A percentile compares a stretch with the other conserved stretches of the same genome.
phyloP scores from a whole-genome alignment of 2,329 filamentous ascomycete species.

The Acarospora socialis region DNA sequence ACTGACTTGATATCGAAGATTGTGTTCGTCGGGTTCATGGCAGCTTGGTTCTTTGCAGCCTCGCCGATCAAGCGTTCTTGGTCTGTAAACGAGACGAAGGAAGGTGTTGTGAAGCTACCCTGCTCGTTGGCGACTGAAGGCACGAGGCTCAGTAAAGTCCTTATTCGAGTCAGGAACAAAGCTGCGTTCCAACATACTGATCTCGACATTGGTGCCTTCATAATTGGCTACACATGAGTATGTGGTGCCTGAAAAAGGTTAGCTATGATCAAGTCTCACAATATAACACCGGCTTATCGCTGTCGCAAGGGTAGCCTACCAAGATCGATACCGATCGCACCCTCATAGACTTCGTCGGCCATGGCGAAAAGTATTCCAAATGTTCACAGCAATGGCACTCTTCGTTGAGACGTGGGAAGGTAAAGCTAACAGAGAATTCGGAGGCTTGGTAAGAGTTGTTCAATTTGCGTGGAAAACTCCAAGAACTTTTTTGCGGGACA shows the following conservation, averaged over 20 bases:
- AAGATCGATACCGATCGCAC: conserved; percentile 99
- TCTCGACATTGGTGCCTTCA: conserved; percentile 98
- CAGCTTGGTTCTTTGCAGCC: conserved; percentile 99
- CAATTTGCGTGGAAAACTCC: too few relatives aligned
- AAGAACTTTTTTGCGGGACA: too few relatives aligned
- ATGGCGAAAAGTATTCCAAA: too few relatives aligned
- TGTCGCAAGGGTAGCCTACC: conserved; percentile 44
- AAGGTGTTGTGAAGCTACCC: conserved; percentile 96
- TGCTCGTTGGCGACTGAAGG: conserved; percentile 86
- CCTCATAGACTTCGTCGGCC: conserved; percentile 97
- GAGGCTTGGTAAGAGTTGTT: too few relatives aligned
- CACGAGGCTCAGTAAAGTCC: conserved; percentile 12
- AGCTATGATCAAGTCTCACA: conserved; percentile 14
- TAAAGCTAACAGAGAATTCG: conserved; percentile 1
- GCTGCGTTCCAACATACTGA: conserved; percentile 48
- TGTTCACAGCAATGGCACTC: conserved; percentile 8
- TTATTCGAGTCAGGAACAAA: conserved; percentile 5
- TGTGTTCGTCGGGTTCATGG: conserved; percentile 97
- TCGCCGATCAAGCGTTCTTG: conserved; percentile 99
- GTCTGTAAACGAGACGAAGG: conserved; percentile 97
- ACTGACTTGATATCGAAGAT: conserved; percentile 98
- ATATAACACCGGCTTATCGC: conserved; percentile 10
- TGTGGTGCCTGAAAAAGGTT: conserved; percentile 61
- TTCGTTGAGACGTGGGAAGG: not conserved
- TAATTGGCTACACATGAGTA: conserved; percentile 99